Evolutionary conservation across 1,284 basidiomycete species (phyloP).

Genomic region (Marasmius sp.): DNA sequence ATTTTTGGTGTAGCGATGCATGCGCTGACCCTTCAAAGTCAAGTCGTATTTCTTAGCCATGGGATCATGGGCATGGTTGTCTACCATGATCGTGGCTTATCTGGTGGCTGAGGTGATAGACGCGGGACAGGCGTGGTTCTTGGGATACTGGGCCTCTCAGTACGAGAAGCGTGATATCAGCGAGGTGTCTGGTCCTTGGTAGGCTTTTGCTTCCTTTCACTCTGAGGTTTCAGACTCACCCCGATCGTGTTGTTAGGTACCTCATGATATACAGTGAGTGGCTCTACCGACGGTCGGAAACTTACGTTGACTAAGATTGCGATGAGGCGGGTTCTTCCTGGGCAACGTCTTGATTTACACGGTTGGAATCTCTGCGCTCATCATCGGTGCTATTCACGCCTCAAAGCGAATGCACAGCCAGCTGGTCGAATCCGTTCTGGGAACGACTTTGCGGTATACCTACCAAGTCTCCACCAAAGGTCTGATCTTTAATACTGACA

Average conservation of each 20-base stretch:
- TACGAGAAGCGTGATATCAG: slow-evolving; percentile 41
- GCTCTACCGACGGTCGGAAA: background rate
- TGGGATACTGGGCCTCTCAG: slow-evolving; percentile 46
- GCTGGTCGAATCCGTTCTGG: slow-evolving; percentile 21
- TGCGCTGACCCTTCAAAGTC: slow-evolving; percentile 14
- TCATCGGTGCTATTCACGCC: slow-evolving; percentile 16
- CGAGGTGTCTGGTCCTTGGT: slow-evolving; percentile 41
- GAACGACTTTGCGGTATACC: slow-evolving; percentile 20
- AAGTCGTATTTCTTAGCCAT: slow-evolving; percentile 35
- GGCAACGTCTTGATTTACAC: background rate
- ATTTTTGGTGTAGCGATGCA: slow-evolving; percentile 29
- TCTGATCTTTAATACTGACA: background rate
- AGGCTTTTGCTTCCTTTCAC: slow-evolving; percentile 19
- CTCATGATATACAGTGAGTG: slow-evolving; percentile 7
- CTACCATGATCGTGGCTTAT: background rate
- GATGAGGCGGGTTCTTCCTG: background rate
- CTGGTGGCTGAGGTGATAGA: background rate
- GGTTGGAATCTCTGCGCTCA: slow-evolving; percentile 10
- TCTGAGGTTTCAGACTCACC: background rate
- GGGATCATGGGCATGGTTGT: slow-evolving; percentile 19
- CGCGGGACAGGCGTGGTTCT: slow-evolving; percentile 39
- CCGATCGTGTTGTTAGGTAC: background rate
- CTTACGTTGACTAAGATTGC: background rate
- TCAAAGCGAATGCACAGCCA: slow-evolving; percentile 19
- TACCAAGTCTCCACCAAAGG: background rate